Evolutionary conservation across 2,329 filamentous ascomycete species (phyloP).

Genomic region (Claviceps maximensis): DNA sequence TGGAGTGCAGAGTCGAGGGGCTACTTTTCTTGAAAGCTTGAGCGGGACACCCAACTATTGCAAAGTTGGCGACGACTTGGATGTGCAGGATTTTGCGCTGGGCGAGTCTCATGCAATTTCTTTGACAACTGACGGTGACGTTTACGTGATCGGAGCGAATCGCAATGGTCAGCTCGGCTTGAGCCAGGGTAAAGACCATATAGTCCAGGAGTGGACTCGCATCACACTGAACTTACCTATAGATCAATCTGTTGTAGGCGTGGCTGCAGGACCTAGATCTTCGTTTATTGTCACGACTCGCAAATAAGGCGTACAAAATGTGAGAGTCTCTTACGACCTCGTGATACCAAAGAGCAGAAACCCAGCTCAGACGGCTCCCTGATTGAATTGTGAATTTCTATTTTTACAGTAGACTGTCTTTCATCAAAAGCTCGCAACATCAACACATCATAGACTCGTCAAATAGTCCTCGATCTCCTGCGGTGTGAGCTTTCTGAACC

Average conservation of each 20-base stretch:
- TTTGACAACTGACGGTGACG: constrained; percentile 31
- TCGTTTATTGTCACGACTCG: constrained; percentile 33
- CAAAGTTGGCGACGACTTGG: constrained; percentile 31
- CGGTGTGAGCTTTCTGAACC: constrained; percentile 88
- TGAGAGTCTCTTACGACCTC: neutral
- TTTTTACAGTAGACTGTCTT: constrained; percentile 30
- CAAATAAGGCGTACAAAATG: neutral
- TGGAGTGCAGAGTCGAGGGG: constrained; percentile 10
- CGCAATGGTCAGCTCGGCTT: constrained; percentile 46
- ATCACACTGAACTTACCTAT: constrained; percentile 16
- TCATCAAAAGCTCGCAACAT: constrained; percentile 12
- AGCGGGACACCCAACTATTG: constrained; percentile 27
- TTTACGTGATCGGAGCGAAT: constrained; percentile 46
- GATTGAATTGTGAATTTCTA: constrained; percentile 26
- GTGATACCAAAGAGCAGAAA: neutral
- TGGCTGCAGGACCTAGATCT: constrained; percentile 34
- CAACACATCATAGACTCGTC: constrained; percentile 70
- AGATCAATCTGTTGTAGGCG: constrained; percentile 22
- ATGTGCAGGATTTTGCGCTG: constrained; percentile 43
- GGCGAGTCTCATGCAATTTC: constrained; percentile 47
- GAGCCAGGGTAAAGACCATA: constrained; percentile 6
- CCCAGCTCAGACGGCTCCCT: constrained; percentile 12
- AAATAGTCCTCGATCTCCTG: constrained; percentile 99
- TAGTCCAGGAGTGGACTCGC: constrained; percentile 23
- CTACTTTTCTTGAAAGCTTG: constrained; percentile 17